These are phyloP conservation scores for Alternaria panax DNA, from an alignment of 2,329 filamentous ascomycete genomes.

Conservation along the genomic window DNA sequence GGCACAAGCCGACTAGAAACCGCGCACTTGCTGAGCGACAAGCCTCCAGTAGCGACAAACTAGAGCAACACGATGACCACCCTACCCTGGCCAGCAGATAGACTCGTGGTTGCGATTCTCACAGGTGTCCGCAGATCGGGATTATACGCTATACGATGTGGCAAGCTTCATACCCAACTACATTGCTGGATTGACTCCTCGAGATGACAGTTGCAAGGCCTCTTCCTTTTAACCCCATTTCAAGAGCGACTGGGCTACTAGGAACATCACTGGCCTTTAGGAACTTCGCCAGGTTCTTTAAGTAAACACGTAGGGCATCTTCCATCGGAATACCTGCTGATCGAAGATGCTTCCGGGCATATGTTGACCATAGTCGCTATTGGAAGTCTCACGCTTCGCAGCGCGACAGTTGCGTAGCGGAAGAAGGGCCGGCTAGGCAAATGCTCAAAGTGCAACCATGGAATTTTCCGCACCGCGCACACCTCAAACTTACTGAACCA, in stretches of 20 bases:
- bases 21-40: background rate
- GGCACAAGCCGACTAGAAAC: background rate
- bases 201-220: background rate
- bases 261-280: background rate
- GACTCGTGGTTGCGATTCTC: background rate
- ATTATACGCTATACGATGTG: background rate
- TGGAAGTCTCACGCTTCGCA: background rate
- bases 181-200: background rate
- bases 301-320: background rate
- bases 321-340: background rate
- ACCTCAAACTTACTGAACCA: background rate
- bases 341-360: background rate
- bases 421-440: background rate
- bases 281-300: background rate
- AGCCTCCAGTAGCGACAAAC: background rate
- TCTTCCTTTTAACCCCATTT: background rate
- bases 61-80: conserved; percentile 2
- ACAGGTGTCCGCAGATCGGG: background rate
- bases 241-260: background rate
- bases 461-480: background rate
- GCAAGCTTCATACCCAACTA: background rate
- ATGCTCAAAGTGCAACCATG: background rate
- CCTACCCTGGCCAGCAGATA: background rate
- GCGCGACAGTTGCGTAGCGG: background rate
- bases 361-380: background rate